These are phyloP conservation scores for Leucocoprinus sp. DNA, from an alignment of 768 basidiomycete genomes.

Conservation along the genomic window DNA sequence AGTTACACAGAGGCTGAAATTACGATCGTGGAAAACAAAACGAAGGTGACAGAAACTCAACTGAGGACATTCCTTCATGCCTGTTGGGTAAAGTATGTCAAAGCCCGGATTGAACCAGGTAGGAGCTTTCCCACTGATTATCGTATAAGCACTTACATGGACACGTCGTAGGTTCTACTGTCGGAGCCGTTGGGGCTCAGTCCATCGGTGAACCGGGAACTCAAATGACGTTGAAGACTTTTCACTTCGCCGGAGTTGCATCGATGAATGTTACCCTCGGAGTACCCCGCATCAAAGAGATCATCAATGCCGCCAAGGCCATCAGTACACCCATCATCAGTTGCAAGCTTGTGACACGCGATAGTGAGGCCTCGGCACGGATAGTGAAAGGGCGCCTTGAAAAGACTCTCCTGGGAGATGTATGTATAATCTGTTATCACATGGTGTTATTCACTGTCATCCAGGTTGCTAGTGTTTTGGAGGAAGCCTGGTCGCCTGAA, in stretches of 20 bases:
- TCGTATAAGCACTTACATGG: neutral
- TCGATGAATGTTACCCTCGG: slow-evolving; percentile 99
- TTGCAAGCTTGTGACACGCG: slow-evolving; percentile 78
- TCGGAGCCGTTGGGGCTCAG: slow-evolving; percentile 97
- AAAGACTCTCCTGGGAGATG: slow-evolving; percentile 91
- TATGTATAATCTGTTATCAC: slow-evolving; percentile 26
- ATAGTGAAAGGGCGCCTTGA: slow-evolving; percentile 96
- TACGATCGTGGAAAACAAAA: slow-evolving; percentile 78
- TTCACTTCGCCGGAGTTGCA: slow-evolving; percentile 99
- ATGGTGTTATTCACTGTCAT: neutral
- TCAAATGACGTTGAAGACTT: slow-evolving; percentile 99
- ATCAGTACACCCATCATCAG: slow-evolving; percentile 99
- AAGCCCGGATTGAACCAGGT: slow-evolving; percentile 96
- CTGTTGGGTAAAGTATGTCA: slow-evolving; percentile 88
- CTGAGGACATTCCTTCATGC: slow-evolving; percentile 73
- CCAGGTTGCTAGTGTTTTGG: slow-evolving; percentile 85
- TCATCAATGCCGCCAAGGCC: slow-evolving; percentile 96
- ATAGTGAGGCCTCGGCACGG: slow-evolving; percentile 90
- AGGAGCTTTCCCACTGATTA: neutral
- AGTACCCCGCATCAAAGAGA: slow-evolving; percentile 99
- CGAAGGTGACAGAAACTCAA: slow-evolving; percentile 82
- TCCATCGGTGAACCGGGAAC: slow-evolving; percentile 99
- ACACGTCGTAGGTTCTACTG: slow-evolving; percentile 69
- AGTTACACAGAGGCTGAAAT: slow-evolving; percentile 47
- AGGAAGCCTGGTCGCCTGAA: slow-evolving; percentile 92